These are phyloP conservation scores for Daldinia concentrica DNA, from an alignment of 495 filamentous ascomycete species.

Conservation along the genomic window DNA sequence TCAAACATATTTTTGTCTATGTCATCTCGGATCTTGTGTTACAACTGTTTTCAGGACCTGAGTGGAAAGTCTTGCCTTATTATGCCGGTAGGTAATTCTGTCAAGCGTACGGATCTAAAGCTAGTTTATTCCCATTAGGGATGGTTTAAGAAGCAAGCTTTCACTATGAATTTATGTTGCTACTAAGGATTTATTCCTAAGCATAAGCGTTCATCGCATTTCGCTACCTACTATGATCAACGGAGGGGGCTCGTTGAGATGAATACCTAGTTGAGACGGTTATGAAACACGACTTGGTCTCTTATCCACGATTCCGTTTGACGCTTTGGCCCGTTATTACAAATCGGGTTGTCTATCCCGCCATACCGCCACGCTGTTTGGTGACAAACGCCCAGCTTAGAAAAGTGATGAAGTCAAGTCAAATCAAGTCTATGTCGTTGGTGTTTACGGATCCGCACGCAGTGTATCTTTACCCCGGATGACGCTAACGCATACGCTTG, in stretches of 20 bases:
- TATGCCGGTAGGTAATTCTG: conserved; percentile 10
- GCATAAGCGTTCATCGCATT: background rate
- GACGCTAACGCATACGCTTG: background rate
- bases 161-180: background rate
- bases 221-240: conserved; percentile 16
- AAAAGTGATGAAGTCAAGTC: conserved; percentile 1
- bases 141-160: background rate
- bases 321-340: conserved; percentile 29
- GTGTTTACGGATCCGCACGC: background rate
- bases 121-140: conserved; percentile 12
- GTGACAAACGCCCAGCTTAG: background rate
- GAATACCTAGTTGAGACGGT: conserved; percentile 31
- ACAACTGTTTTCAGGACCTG: conserved; percentile 21
- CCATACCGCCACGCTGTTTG: background rate
- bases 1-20: conserved; percentile 15
- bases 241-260: conserved; percentile 1
- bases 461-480: background rate
- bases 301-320: conserved; percentile 5
- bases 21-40: conserved; percentile 33
- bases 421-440: background rate
- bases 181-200: conserved; percentile 10
- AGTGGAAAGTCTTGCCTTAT: conserved; percentile 12
- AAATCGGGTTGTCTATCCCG: conserved; percentile 1
- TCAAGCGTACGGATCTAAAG: conserved; percentile 21
- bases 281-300: conserved; percentile 35